Evolutionary conservation across 495 filamentous ascomycete species (phyloP), one percentile per base, ranked within the genome.

Genomic region (Patellaria atrata): DNA sequence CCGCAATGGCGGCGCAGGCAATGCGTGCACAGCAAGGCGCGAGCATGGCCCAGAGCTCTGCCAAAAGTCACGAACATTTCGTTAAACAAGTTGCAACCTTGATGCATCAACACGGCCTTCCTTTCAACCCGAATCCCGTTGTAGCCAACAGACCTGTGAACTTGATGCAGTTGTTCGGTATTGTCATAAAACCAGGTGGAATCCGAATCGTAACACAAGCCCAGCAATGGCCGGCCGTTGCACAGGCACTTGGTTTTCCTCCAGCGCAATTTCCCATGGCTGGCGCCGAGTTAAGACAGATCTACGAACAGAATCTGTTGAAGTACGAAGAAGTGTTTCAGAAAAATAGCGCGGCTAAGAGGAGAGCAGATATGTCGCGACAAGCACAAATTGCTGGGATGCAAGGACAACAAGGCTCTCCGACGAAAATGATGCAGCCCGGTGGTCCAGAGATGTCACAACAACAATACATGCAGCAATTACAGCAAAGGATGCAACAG

Each of bases 271-370:
- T 73, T 35, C 77, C 71, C 2, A 60, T 61, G 12, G 79, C 74
- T 0, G 63, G 68, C 9, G 65, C 68, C 33, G 80, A 92, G 45
- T 53, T 94, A 28, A 75, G 72, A 35, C 59, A 59, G 5, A 61
- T 80, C 24, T 92, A 82, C 57, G 75, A 82, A 41, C 64, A 73
- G 27, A 83, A 87, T 40, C 55, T 94, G 3, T 60, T 52, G 17
- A 53, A 60, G 16, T 94, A 84, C 47, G 86, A 94, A 50, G 13
- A 12, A 8, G 41, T 35, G 4, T 44, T 41, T 27, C 9, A 33
- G 5, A 13, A 27, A 19, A 37, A 22, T 21, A 27, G 23, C 30
- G 27, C 44, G 39, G 24, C 36, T 35, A 31, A 12, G n/a, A 37
- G 33, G 40, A 35, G 30, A 25, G 15, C 21, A 9, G 28, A 13